phyloP scores from a whole-genome alignment of 2,329 filamentous ascomycete genomes.

The Aspergillus glaucus region DNA sequence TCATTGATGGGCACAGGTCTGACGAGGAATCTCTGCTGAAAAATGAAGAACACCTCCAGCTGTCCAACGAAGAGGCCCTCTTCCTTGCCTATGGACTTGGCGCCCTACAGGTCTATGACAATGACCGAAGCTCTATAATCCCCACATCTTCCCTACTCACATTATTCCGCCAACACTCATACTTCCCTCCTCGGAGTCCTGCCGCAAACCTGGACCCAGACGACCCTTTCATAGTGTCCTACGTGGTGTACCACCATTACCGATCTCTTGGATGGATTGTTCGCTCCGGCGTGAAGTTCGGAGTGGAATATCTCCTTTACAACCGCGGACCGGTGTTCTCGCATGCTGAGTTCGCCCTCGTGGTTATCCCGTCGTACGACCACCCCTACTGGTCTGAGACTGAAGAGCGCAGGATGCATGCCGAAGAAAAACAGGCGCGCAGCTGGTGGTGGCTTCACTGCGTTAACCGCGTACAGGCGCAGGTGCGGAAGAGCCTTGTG shows the following conservation, averaged over 20 bases:
- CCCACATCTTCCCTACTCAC: conserved; percentile 54
- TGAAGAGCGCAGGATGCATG: conserved; percentile 44
- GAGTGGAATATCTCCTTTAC: conserved; percentile 91
- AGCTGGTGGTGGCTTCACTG: conserved; percentile 63
- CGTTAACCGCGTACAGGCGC: conserved; percentile 79
- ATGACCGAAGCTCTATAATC: conserved; percentile 35
- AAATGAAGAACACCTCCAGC: conserved; percentile 79
- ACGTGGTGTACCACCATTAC: conserved; percentile 92
- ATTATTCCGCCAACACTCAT: conserved; percentile 63
- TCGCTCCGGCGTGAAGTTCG: conserved; percentile 87
- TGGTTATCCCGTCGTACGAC: conserved; percentile 76
- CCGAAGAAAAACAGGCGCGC: conserved; percentile 41
- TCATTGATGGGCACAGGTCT: conserved; percentile 9
- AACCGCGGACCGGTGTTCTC: conserved; percentile 87
- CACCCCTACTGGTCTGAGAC: conserved; percentile 62
- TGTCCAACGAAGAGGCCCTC: conserved; percentile 85
- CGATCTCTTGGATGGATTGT: conserved; percentile 93
- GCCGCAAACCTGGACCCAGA: conserved; percentile 56
- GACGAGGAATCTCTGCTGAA: conserved; percentile 24
- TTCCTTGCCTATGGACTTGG: conserved; percentile 81
- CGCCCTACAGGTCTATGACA: conserved; percentile 54
- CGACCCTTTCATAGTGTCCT: conserved; percentile 78
- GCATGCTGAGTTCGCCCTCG: conserved; percentile 86
- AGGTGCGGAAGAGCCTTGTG: conserved; percentile 85
- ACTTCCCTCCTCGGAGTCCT: conserved; percentile 54